Conservation (phyloP, 345 rosid species). For the Hevea brasiliensis region DNA sequence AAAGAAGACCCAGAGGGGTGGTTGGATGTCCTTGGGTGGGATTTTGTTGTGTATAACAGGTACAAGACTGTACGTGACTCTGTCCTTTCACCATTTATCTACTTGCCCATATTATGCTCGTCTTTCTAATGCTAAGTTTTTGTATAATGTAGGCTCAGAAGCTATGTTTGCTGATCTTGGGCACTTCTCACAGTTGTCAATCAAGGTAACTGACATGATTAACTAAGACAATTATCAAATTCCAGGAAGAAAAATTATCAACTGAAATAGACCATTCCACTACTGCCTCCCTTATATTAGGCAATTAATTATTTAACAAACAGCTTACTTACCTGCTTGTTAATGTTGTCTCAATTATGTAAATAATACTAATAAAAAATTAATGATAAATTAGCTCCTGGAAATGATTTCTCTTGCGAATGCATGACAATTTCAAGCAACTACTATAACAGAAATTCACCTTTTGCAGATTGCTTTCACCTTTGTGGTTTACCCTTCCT, state of each 20-base stretch:
- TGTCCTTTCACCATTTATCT: slow-evolving; percentile 5
- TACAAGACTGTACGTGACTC: slow-evolving; percentile 18
- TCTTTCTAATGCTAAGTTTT: not conserved
- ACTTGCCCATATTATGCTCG: not conserved
- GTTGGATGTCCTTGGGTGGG: slow-evolving; percentile 93
- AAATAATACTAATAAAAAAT: not conserved
- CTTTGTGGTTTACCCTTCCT: slow-evolving; percentile 15
- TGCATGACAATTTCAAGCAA: not conserved
- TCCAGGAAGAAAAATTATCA: too few species aligned
- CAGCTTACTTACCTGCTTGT: too few species aligned
- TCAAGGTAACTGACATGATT: slow-evolving; percentile 51
- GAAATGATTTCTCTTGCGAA: too few species aligned
- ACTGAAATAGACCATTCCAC: too few species aligned
- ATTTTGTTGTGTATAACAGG: slow-evolving; percentile 85
- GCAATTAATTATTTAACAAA: too few species aligned
- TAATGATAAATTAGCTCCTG: not conserved
- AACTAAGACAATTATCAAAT: too few species aligned
- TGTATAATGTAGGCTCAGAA: slow-evolving; percentile 64
- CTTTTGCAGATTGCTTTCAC: slow-evolving; percentile 21
- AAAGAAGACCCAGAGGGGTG: slow-evolving; percentile 71
- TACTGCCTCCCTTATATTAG: too few species aligned
- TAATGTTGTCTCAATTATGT: not conserved
- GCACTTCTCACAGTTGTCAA: slow-evolving; percentile 83
- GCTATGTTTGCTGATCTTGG: slow-evolving; percentile 99
- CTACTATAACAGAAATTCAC: not conserved